Percentiles rank a stretch among this genome's conserved stretches.
phyloP scores from a whole-genome alignment of 495 filamentous ascomycete species.

The Lindgomyces ingoldianus region DNA sequence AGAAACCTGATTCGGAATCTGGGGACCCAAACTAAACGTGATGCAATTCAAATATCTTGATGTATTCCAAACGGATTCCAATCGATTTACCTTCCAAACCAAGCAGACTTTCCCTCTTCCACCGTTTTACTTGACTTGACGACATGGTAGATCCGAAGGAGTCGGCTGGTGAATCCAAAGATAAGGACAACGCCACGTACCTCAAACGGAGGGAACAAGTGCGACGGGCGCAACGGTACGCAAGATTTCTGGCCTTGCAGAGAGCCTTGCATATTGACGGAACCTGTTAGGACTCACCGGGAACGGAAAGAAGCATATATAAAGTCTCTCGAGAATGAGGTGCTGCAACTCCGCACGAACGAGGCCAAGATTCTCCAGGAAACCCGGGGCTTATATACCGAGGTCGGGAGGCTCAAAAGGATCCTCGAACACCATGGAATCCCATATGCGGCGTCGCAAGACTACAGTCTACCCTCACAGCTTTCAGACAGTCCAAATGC shows the following conservation, averaged over 20 bases:
- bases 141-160: conserved; percentile 16
- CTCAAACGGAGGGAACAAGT: conserved; percentile 34
- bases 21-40: neutral
- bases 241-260: neutral
- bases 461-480: neutral
- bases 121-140: neutral
- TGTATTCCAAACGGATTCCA: neutral
- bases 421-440: conserved; percentile 26
- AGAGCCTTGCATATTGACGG: neutral
- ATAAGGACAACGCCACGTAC: conserved; percentile 25
- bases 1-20: conserved; percentile 22
- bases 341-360: conserved; percentile 41
- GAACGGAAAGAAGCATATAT: conserved; percentile 49
- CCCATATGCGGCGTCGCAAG: conserved; percentile 2
- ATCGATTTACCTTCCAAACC: neutral
- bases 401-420: conserved; percentile 17
- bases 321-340: conserved; percentile 45
- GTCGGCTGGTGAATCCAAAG: conserved; percentile 6
- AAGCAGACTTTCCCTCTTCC: neutral
- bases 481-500: neutral
- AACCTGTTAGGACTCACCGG: conserved; percentile 42
- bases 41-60: neutral
- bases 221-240: conserved; percentile 31
- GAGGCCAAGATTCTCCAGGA: conserved; percentile 42
- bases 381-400: conserved; percentile 23